Percentiles rank a stretch among this genome's conserved stretches.
These are phyloP conservation scores for Boletellus ananiceps DNA, from an alignment of 768 basidiomycete genomes.

Conservation along the genomic window DNA sequence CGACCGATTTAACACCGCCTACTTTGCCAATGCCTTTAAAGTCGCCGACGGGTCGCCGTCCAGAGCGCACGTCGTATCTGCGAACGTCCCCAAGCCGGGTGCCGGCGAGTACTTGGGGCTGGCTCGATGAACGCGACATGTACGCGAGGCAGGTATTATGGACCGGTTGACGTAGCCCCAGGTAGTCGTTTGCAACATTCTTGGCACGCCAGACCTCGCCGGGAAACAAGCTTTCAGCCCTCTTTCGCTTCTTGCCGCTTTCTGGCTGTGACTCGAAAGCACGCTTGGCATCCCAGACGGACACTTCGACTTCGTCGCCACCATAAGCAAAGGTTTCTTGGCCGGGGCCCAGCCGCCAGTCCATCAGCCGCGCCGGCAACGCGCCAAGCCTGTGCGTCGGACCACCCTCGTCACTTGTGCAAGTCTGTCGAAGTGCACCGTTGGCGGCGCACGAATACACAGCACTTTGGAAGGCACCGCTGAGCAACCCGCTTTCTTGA, in stretches of 20 bases:
- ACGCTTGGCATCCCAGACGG: constrained; percentile 71
- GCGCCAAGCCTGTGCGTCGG: constrained; percentile 32
- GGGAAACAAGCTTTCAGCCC: constrained; percentile 53
- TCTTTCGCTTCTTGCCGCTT: constrained; percentile 47
- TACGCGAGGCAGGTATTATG: constrained; percentile 68
- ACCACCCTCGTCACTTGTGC: constrained; percentile 24
- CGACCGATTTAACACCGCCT: constrained; percentile 57
- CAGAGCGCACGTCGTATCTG: constrained; percentile 71
- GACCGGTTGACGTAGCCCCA: constrained; percentile 75
- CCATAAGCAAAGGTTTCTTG: constrained; percentile 68
- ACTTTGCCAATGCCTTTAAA: constrained; percentile 58
- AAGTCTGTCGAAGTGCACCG: constrained; percentile 59
- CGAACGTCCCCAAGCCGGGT: constrained; percentile 71
- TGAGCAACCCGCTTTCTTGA: constrained; percentile 1
- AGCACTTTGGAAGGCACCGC: constrained; percentile 21
- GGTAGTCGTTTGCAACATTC: constrained; percentile 75
- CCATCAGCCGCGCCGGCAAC: constrained; percentile 65
- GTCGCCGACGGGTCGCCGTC: constrained; percentile 61
- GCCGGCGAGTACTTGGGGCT: constrained; percentile 60
- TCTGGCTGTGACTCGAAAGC: constrained; percentile 36
- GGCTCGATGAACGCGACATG: constrained; percentile 34
- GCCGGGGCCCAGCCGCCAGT: constrained; percentile 57
- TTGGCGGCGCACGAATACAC: constrained; percentile 72
- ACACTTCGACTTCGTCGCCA: constrained; percentile 82
- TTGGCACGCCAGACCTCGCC: constrained; percentile 83